Conservation (phyloP, 2,329 filamentous ascomycete genomes). For the Fusarium sp. region DNA sequence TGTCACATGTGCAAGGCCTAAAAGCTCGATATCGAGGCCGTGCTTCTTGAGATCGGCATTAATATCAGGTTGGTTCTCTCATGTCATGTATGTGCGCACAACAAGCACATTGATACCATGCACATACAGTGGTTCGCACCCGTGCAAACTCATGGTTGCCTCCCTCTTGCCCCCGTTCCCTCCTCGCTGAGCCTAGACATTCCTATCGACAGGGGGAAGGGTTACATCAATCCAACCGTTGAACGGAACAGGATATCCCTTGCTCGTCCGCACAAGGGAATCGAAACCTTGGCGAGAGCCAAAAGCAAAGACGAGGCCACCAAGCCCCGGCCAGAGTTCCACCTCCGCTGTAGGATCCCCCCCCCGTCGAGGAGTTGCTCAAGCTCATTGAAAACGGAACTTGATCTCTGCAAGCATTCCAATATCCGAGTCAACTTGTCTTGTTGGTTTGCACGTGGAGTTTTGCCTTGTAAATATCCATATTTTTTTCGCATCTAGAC, state of each 20-base stretch:
- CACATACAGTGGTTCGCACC: not conserved
- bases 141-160: not conserved
- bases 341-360: constrained; percentile 4
- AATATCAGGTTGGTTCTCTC: not conserved
- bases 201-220: not conserved
- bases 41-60: not conserved
- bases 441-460: constrained; percentile 6
- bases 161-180: not conserved
- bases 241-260: constrained; percentile 4
- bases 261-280: constrained; percentile 1
- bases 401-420: constrained; percentile 17
- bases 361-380: not conserved
- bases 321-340: constrained; percentile 1
- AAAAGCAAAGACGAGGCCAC: constrained; percentile 12
- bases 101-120: not conserved
- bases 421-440: constrained; percentile 13
- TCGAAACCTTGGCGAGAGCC: not conserved
- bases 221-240: constrained; percentile 19
- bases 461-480: not conserved
- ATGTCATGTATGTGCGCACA: not conserved
- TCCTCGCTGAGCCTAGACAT: not conserved
- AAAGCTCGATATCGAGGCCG: not conserved
- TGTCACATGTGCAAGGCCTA: not conserved
- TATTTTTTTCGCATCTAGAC: not conserved
- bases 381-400: not conserved